Percentiles rank a stretch among this genome's conserved stretches.
These are phyloP conservation scores for Fonsecaea multimorphosa DNA, from an alignment of 2,329 filamentous ascomycete species.

Conservation along the genomic window DNA sequence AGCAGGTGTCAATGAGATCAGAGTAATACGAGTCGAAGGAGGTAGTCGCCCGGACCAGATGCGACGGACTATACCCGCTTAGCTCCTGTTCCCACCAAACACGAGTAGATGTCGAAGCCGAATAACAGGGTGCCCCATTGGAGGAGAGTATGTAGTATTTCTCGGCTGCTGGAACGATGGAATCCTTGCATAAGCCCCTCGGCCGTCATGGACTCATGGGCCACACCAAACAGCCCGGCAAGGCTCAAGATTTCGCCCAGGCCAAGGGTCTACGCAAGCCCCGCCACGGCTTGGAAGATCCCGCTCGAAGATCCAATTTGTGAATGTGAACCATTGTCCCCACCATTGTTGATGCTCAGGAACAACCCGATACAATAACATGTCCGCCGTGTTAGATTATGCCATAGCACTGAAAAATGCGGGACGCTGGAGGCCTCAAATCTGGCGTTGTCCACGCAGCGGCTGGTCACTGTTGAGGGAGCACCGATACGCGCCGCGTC, in stretches of 20 bases:
- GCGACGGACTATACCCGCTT: not conserved
- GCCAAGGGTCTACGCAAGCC: not conserved
- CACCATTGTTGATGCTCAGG: slow-evolving; percentile 1
- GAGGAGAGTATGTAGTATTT: not conserved
- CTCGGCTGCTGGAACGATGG: not conserved
- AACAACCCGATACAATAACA: not conserved
- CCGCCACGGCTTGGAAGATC: not conserved
- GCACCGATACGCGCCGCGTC: not conserved
- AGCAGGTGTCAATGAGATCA: not conserved
- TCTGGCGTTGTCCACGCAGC: not conserved
- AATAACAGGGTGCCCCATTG: not conserved
- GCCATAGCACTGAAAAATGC: not conserved
- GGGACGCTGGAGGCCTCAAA: not conserved
- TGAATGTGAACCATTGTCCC: not conserved
- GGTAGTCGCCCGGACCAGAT: not conserved
- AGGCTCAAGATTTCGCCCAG: not conserved
- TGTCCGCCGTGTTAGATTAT: not conserved
- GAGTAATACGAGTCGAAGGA: not conserved
- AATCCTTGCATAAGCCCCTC: not conserved
- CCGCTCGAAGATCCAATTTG: not conserved
- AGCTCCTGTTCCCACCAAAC: not conserved
- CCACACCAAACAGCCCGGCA: not conserved
- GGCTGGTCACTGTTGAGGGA: not conserved
- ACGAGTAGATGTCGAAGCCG: not conserved
- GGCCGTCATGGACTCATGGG: not conserved